Evolutionary conservation across 2,329 filamentous ascomycete species (phyloP).

Genomic region (Ophiocordyceps sinensis): DNA sequence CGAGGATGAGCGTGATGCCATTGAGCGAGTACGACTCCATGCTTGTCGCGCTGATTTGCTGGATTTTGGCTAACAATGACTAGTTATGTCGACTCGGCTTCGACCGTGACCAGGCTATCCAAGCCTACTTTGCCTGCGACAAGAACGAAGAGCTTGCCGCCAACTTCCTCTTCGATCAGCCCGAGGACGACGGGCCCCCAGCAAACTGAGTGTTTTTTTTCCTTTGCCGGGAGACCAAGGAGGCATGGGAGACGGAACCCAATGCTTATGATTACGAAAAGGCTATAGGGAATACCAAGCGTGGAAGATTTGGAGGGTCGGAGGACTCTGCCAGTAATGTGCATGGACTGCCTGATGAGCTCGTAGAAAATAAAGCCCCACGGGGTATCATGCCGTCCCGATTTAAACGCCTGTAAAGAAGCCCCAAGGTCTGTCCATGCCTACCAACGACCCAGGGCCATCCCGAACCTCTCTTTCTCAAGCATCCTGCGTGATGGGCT

Average conservation of each 20-base stretch:
- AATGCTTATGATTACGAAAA: constrained; percentile 12
- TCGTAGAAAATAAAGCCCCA: not conserved
- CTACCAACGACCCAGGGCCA: too few species aligned
- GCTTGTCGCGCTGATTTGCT: not conserved
- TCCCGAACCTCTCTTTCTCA: not conserved
- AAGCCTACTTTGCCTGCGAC: constrained; percentile 98
- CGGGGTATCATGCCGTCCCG: constrained; percentile 1
- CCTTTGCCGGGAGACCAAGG: not conserved
- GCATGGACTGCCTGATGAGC: not conserved
- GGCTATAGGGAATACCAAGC: not conserved
- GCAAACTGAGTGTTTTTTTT: constrained; percentile 22
- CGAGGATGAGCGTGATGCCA: constrained; percentile 91
- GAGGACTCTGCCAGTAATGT: not conserved
- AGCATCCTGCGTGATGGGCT: constrained; percentile 15
- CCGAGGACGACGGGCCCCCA: constrained; percentile 60
- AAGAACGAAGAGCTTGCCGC: constrained; percentile 98
- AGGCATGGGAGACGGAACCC: constrained; percentile 5
- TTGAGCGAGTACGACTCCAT: constrained; percentile 58
- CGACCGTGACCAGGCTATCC: constrained; percentile 81
- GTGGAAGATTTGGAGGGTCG: not conserved
- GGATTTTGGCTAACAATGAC: constrained; percentile 1
- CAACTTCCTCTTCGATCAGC: constrained; percentile 96
- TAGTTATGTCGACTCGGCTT: constrained; percentile 89
- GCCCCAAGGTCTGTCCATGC: not conserved
- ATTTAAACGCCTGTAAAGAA: not conserved